Percentiles rank a stretch among this genome's conserved stretches.
Evolutionary conservation across 169 alveolate species (phyloP).

Genomic region (Eimeria maxima): DNA sequence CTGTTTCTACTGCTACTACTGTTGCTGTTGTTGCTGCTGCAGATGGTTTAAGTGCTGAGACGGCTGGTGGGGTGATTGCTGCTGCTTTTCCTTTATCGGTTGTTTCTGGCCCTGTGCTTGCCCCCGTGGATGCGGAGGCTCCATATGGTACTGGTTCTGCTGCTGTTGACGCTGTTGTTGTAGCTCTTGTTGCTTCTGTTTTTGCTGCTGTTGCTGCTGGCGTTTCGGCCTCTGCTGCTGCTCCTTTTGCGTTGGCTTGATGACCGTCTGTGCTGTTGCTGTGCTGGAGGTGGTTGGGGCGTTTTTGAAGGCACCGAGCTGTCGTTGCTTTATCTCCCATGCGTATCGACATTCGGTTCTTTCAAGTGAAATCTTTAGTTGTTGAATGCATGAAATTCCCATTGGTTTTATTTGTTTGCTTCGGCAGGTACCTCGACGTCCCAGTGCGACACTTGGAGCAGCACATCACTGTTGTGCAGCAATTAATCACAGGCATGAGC

Average conservation of each 20-base stretch:
- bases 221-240: background rate
- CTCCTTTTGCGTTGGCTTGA: background rate
- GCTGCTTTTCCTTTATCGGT: background rate
- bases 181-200: background rate
- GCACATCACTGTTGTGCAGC: constrained; percentile 74
- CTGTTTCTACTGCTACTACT: background rate
- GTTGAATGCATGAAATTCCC: too few relatives aligned
- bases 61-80: background rate
- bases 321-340: background rate
- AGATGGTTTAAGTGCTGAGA: too few relatives aligned
- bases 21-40: background rate
- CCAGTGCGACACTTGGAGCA: constrained; percentile 17
- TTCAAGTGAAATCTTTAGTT: too few relatives aligned
- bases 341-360: background rate
- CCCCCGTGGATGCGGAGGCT: background rate
- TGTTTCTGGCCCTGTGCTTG: too few relatives aligned
- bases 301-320: background rate
- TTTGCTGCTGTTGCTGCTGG: background rate
- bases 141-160: background rate
- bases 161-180: background rate
- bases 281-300: background rate
- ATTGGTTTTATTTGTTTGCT: background rate
- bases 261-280: background rate
- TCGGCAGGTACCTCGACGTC: constrained; percentile 45
- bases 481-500: constrained; percentile 74